Conservation (phyloP, 176 grass and related monocot genomes). For the Avena insularis region DNA sequence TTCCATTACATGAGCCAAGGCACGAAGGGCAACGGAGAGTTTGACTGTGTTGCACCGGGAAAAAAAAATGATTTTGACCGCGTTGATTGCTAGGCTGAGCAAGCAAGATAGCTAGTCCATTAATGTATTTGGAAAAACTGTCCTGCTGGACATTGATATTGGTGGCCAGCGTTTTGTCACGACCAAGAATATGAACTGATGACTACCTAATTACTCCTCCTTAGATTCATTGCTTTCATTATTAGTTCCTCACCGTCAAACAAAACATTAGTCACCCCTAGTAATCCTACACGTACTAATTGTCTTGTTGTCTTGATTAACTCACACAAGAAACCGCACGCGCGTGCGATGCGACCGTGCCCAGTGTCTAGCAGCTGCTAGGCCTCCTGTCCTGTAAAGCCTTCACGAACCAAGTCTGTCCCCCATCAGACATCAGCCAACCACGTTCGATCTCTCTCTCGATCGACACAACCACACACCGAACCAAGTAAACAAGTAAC, state of each 20-base stretch:
- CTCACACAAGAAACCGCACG: constrained; percentile 28
- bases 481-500: neutral
- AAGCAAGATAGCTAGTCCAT: too few relatives aligned
- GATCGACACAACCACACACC: neutral
- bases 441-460: neutral
- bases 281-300: neutral
- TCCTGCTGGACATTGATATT: neutral
- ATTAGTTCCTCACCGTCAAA: constrained; percentile 16
- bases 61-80: too few relatives aligned
- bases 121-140: too few relatives aligned
- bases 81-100: too few relatives aligned
- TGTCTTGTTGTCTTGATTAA: constrained; percentile 19
- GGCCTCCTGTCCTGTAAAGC: constrained; percentile 23
- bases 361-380: neutral
- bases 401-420: neutral
- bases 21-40: too few relatives aligned
- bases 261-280: neutral
- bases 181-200: neutral
- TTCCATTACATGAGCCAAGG: too few relatives aligned
- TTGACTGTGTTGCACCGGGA: too few relatives aligned
- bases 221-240: neutral
- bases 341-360: neutral
- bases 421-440: neutral
- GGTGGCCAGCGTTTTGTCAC: neutral
- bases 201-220: neutral